These are phyloP conservation scores for Clonostachys chloroleuca DNA, from an alignment of 2,329 filamentous ascomycete genomes.

Conservation along the genomic window DNA sequence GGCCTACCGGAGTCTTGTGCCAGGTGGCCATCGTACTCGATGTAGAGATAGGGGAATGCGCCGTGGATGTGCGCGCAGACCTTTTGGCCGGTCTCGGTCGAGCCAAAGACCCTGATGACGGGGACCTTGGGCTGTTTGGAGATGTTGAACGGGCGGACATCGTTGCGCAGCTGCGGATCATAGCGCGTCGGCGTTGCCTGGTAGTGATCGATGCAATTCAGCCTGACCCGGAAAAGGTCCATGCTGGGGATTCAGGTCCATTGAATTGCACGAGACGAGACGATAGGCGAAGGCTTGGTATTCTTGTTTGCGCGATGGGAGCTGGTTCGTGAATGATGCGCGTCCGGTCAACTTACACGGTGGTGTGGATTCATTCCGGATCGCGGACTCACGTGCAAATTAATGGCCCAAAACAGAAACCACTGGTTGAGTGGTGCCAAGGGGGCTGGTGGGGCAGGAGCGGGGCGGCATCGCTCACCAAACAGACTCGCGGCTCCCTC, in stretches of 20 bases:
- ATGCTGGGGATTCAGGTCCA: constrained; percentile 9
- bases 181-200: constrained; percentile 74
- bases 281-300: too few relatives aligned
- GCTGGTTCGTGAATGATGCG: too few relatives aligned
- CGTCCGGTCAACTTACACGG: too few relatives aligned
- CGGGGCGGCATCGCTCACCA: too few relatives aligned
- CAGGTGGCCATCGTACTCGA: constrained; percentile 75
- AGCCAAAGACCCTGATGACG: constrained; percentile 84
- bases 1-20: constrained; percentile 58
- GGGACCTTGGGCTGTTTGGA: constrained; percentile 71
- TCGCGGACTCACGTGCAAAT: too few relatives aligned
- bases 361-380: too few relatives aligned
- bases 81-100: constrained; percentile 91
- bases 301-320: too few relatives aligned
- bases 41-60: constrained; percentile 91
- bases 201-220: constrained; percentile 97
- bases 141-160: constrained; percentile 52
- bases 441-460: too few relatives aligned
- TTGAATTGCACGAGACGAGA: too few relatives aligned
- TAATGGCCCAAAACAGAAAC: too few relatives aligned
- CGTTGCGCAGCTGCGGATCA: constrained; percentile 73
- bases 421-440: too few relatives aligned
- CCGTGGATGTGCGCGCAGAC: constrained; percentile 96
- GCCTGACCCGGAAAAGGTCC: constrained; percentile 79
- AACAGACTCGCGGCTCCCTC: too few relatives aligned